Evolutionary conservation across 2,329 filamentous ascomycete genomes (phyloP).

Genomic region (Allantophomopsis lycopodina): DNA sequence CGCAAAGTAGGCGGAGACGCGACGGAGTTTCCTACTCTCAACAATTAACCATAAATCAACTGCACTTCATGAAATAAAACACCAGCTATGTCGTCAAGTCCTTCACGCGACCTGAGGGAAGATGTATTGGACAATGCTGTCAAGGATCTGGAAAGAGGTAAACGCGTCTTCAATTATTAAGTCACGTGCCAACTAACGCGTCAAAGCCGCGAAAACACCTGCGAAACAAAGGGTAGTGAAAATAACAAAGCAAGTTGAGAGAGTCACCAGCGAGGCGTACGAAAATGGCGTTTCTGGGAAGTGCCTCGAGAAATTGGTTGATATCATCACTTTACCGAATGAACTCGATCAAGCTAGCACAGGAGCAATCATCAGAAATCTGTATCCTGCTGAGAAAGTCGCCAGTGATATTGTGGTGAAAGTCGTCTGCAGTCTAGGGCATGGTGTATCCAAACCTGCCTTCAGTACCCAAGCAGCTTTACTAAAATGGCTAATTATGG

Average conservation of each 20-base stretch:
- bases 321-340: conserved; percentile 51
- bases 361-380: conserved; percentile 52
- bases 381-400: conserved; percentile 63
- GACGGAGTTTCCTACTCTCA: too few relatives aligned
- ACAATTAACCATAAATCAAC: too few relatives aligned
- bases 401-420: conserved; percentile 44
- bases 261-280: conserved; percentile 47
- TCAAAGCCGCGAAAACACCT: conserved; percentile 40
- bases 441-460: conserved; percentile 63
- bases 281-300: conserved; percentile 51
- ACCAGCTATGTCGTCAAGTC: too few relatives aligned
- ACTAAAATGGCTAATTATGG: conserved; percentile 65
- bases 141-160: conserved; percentile 13
- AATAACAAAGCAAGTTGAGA: conserved; percentile 51
- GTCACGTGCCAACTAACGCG: conserved; percentile 4
- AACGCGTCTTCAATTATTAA: conserved; percentile 7
- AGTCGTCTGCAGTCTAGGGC: conserved; percentile 61
- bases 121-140: conserved; percentile 2
- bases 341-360: conserved; percentile 66
- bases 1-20: too few relatives aligned
- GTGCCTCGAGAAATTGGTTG: conserved; percentile 47
- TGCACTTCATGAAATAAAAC: too few relatives aligned
- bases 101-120: too few relatives aligned
- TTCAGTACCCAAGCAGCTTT: conserved; percentile 56
- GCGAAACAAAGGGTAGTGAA: conserved; percentile 51